Conservation (phyloP, 2,329 filamentous ascomycete genomes). For the Tolypocladium tundrense region DNA sequence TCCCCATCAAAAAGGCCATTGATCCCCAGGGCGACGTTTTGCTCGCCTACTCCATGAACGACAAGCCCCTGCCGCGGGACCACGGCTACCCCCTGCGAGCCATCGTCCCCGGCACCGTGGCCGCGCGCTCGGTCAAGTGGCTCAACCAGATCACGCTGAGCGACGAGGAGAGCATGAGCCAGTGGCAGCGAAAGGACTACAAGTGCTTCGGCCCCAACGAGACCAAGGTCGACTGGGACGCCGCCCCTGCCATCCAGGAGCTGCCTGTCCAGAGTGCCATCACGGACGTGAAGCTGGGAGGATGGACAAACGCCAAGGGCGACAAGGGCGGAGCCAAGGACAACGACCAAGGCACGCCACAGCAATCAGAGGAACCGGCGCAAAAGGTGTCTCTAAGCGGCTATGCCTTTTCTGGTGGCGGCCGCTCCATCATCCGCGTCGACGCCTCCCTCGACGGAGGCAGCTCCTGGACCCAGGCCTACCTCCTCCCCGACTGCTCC, state of each 20-base stretch:
- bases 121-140: conserved; percentile 61
- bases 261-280: conserved; percentile 60
- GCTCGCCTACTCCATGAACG: conserved; percentile 60
- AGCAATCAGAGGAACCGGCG: conserved; percentile 1
- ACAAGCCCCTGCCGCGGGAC: conserved; percentile 48
- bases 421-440: conserved; percentile 55
- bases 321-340: background rate
- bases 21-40: conserved; percentile 55
- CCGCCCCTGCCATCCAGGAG: conserved; percentile 55
- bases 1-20: conserved; percentile 47
- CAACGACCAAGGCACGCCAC: background rate
- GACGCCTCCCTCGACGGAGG: conserved; percentile 57
- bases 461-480: conserved; percentile 52
- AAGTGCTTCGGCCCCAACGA: conserved; percentile 59
- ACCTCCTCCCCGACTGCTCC: conserved; percentile 40
- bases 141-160: conserved; percentile 52
- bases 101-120: conserved; percentile 55
- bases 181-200: conserved; percentile 59
- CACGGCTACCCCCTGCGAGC: conserved; percentile 56
- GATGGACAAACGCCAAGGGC: conserved; percentile 14
- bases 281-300: conserved; percentile 36
- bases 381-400: conserved; percentile 37
- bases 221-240: conserved; percentile 49
- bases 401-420: conserved; percentile 60
- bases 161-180: conserved; percentile 54